phyloP scores from a whole-genome alignment of 768 basidiomycete species.

The Sporobolomyces pararoseus region DNA sequence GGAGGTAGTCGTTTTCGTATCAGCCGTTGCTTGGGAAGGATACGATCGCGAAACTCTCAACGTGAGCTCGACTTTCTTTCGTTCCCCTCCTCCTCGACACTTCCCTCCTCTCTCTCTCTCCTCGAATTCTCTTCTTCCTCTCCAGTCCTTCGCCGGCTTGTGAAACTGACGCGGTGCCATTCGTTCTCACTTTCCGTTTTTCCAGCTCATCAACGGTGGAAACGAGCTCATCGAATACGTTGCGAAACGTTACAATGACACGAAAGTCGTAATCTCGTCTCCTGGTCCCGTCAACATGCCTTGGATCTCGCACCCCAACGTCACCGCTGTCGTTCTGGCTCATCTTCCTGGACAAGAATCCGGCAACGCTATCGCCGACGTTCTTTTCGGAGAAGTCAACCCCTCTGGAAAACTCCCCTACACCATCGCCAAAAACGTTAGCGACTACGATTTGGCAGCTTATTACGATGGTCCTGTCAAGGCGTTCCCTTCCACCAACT shows the following conservation, averaged over 20 bases:
- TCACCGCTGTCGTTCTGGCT: slow-evolving; percentile 6
- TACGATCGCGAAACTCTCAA: slow-evolving; percentile 41
- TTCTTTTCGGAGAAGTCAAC: slow-evolving; percentile 61
- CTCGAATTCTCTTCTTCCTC: no score
- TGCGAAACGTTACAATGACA: slow-evolving; percentile 43
- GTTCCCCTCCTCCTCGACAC: neutral
- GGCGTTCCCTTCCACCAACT: slow-evolving; percentile 29
- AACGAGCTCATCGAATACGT: slow-evolving; percentile 46
- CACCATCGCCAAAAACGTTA: slow-evolving; percentile 33
- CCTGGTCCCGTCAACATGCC: slow-evolving; percentile 56
- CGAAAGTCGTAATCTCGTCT: slow-evolving; percentile 43
- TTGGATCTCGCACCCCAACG: slow-evolving; percentile 53
- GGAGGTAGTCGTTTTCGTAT: slow-evolving; percentile 39
- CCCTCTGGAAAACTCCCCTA: slow-evolving; percentile 59
- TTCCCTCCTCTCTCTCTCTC: no score
- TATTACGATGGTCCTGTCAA: slow-evolving; percentile 14
- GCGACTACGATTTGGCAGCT: slow-evolving; percentile 49
- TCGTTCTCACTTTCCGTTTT: neutral
- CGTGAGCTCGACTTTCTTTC: no score
- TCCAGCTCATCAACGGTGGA: slow-evolving; percentile 26
- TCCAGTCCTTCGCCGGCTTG: no score
- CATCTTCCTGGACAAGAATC: slow-evolving; percentile 54
- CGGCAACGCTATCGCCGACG: slow-evolving; percentile 60
- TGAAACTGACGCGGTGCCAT: no score
- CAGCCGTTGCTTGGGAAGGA: slow-evolving; percentile 34